phyloP scores from a whole-genome alignment of 495 filamentous ascomycete genomes.

The Xylaria longipes region DNA sequence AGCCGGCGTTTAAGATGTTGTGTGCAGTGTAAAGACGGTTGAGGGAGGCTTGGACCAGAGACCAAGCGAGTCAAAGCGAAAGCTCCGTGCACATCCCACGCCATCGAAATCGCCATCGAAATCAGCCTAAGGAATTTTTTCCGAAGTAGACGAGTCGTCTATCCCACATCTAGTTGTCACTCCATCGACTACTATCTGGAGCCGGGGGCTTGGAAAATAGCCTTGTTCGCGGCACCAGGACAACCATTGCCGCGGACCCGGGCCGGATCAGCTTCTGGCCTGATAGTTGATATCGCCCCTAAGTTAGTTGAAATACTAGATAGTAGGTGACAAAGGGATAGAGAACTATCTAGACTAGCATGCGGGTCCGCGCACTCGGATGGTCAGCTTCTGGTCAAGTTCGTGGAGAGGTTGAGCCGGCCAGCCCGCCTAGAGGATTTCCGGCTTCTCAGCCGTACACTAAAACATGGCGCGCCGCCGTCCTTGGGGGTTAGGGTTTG shows the following conservation, averaged over 20 bases:
- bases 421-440: not conserved
- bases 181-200: not conserved
- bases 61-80: not conserved
- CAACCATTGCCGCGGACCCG: not conserved
- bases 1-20: not conserved
- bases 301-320: too few relatives aligned
- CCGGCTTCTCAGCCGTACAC: not conserved
- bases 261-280: not conserved
- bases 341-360: not conserved
- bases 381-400: not conserved
- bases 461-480: not conserved
- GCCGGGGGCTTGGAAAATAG: not conserved
- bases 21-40: not conserved
- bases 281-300: not conserved
- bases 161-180: not conserved
- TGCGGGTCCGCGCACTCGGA: not conserved
- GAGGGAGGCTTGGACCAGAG: not conserved
- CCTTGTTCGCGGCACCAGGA: not conserved
- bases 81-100: not conserved
- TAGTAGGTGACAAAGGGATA: too few relatives aligned
- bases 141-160: not conserved
- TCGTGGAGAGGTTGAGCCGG: not conserved
- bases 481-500: not conserved
- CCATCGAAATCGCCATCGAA: not conserved
- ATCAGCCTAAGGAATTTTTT: not conserved